Conservation (phyloP, 2,329 filamentous ascomycete genomes). For the Neofusicoccum kwambonambiense region DNA sequence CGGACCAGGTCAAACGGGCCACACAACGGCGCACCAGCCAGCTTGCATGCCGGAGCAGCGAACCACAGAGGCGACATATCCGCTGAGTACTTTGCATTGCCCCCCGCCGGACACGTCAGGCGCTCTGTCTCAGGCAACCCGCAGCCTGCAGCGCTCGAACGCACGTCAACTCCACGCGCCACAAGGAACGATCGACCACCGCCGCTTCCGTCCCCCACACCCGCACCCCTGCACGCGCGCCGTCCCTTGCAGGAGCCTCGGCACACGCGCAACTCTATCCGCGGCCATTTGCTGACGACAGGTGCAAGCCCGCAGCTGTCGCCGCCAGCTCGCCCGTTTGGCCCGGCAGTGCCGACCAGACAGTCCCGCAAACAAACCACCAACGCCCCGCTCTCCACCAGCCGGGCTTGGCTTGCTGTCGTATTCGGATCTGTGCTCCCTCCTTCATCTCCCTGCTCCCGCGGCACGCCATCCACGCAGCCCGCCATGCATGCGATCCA, state of each 20-base stretch:
- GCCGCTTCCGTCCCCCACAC: background rate
- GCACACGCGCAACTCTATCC: background rate
- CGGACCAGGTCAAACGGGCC: background rate
- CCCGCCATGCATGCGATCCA: no score
- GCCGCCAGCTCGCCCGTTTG: background rate
- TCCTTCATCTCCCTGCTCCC: no score
- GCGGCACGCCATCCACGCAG: no score
- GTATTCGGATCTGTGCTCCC: no score
- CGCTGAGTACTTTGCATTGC: background rate
- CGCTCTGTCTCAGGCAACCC: background rate
- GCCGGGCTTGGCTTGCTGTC: no score
- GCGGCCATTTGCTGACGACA: background rate
- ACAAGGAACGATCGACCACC: background rate
- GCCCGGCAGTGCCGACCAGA: no score
- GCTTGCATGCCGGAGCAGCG: background rate
- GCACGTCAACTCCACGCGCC: background rate
- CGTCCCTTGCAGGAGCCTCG: background rate
- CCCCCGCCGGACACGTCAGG: background rate
- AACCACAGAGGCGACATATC: background rate
- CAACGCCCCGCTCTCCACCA: no score
- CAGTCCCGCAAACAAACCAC: no score
- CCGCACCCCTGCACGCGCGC: background rate
- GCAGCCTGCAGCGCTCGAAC: background rate
- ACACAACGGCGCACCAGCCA: background rate
- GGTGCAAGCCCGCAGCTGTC: no score